Conservation (phyloP, 768 basidiomycete species). For the Xerocomus spinulosus region DNA sequence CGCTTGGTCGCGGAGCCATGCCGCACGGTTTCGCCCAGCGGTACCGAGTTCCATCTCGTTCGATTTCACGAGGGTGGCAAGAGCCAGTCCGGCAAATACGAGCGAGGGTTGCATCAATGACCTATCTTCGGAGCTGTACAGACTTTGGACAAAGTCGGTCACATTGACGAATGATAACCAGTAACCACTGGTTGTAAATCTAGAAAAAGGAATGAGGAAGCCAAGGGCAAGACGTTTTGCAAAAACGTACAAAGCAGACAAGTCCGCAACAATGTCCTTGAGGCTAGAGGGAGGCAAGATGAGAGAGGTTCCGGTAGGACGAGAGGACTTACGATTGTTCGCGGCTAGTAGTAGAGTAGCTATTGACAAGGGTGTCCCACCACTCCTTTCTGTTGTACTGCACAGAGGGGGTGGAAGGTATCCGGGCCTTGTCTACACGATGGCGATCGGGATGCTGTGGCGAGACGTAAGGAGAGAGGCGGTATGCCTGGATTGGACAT, state of each 20-base stretch:
- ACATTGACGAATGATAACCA: slow-evolving; percentile 69
- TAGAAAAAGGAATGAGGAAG: slow-evolving; percentile 28
- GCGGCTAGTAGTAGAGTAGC: slow-evolving; percentile 37
- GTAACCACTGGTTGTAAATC: slow-evolving; percentile 59
- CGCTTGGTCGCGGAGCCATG: slow-evolving; percentile 54
- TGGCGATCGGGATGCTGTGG: slow-evolving; percentile 27
- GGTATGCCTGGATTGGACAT: slow-evolving; percentile 7
- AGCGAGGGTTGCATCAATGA: slow-evolving; percentile 65
- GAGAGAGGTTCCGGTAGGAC: not conserved
- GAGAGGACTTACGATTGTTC: slow-evolving; percentile 38
- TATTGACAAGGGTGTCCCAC: slow-evolving; percentile 47
- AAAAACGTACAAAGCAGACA: slow-evolving; percentile 47
- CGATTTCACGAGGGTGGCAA: slow-evolving; percentile 68
- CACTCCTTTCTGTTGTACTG: slow-evolving; percentile 37
- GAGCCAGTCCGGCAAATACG: slow-evolving; percentile 61
- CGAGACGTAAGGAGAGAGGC: not conserved
- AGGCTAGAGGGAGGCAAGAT: slow-evolving; percentile 32
- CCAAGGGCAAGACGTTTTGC: not conserved
- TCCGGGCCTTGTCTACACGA: slow-evolving; percentile 25
- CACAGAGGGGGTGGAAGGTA: slow-evolving; percentile 25
- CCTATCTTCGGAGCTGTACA: slow-evolving; percentile 51
- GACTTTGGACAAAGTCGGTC: slow-evolving; percentile 45
- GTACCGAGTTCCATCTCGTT: slow-evolving; percentile 58
- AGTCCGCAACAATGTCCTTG: slow-evolving; percentile 45
- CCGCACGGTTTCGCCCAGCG: slow-evolving; percentile 52